These are phyloP conservation scores for Vitis amurensis DNA, from an alignment of 164 flowering plant species.

Conservation along the genomic window DNA sequence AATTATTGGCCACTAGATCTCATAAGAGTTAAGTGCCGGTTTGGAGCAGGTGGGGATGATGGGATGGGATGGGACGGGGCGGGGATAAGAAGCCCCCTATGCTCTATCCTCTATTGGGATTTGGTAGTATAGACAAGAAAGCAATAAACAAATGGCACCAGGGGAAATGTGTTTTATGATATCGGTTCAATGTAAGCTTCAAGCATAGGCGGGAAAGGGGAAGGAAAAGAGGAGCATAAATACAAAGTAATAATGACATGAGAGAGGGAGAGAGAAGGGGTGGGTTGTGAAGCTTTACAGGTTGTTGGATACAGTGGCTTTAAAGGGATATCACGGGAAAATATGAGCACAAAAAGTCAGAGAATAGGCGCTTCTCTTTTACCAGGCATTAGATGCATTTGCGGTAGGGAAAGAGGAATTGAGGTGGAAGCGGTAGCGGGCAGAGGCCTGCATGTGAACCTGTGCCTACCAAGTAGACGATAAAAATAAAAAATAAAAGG, in stretches of 20 bases:
- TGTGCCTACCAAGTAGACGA: not conserved
- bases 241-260: too few species aligned
- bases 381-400: conserved; percentile 3
- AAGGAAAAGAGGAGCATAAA: conserved; percentile 4
- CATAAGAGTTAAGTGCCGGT: too few species aligned
- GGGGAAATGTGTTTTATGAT: too few species aligned
- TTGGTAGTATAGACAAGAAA: too few species aligned
- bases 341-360: conserved; percentile 6
- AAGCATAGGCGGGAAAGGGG: not conserved
- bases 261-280: conserved; percentile 5
- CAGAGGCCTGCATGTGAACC: conserved; percentile 19
- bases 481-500: not conserved
- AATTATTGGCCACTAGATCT: too few species aligned
- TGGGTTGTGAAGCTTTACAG: conserved; percentile 22
- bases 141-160: too few species aligned
- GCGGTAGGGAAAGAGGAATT: not conserved
- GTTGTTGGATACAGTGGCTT: conserved; percentile 12
- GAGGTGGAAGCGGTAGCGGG: not conserved
- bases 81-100: too few species aligned
- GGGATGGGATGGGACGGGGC: too few species aligned
- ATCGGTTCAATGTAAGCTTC: too few species aligned
- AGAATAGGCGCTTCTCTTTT: not conserved
- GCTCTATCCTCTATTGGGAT: too few species aligned
- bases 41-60: too few species aligned
- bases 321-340: conserved; percentile 9